Evolutionary conservation across 257 asterid genomes (phyloP).

Genomic region (Jacaranda mimosifolia): DNA sequence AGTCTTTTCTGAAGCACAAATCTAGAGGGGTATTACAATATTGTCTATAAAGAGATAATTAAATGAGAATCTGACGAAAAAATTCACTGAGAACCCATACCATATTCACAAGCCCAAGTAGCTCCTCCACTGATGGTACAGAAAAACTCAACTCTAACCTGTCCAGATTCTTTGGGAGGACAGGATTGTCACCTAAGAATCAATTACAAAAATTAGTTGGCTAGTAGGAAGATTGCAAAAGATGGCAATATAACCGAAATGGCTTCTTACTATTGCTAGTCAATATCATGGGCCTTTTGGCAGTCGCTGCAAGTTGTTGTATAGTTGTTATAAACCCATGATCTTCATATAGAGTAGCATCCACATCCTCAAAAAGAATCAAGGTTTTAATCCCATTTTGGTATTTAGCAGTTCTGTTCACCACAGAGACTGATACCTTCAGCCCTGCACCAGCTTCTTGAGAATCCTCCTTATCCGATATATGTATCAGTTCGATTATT

Average conservation of each 20-base stretch:
- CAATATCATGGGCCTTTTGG: slow-evolving; percentile 96
- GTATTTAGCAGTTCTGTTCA: slow-evolving; percentile 40
- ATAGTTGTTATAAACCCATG: slow-evolving; percentile 82
- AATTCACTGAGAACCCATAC: slow-evolving; percentile 52
- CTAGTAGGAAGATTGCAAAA: slow-evolving; percentile 22
- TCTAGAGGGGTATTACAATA: slow-evolving; percentile 57
- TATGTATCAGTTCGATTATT: slow-evolving; percentile 51
- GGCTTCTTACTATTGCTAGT: slow-evolving; percentile 88
- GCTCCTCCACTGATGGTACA: slow-evolving; percentile 69
- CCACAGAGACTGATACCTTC: slow-evolving; percentile 40
- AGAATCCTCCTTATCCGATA: slow-evolving; percentile 59
- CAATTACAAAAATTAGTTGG: slow-evolving; percentile 37
- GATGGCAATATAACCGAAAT: slow-evolving; percentile 27
- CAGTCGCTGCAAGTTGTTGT: slow-evolving; percentile 87
- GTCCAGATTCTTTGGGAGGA: slow-evolving; percentile 83
- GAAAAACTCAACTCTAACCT: slow-evolving; percentile 73
- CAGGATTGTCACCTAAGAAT: slow-evolving; percentile 68
- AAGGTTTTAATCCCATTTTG: slow-evolving; percentile 66
- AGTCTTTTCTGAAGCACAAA: slow-evolving; percentile 77
- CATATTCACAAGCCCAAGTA: slow-evolving; percentile 62
- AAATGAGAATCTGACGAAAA: slow-evolving; percentile 8
- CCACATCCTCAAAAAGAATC: slow-evolving; percentile 97
- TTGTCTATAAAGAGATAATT: slow-evolving; percentile 20
- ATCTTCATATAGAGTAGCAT: slow-evolving; percentile 80
- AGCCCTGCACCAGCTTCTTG: slow-evolving; percentile 46